Conservation (phyloP, 2,329 filamentous ascomycete genomes). For the Pseudocercospora eumusae region DNA sequence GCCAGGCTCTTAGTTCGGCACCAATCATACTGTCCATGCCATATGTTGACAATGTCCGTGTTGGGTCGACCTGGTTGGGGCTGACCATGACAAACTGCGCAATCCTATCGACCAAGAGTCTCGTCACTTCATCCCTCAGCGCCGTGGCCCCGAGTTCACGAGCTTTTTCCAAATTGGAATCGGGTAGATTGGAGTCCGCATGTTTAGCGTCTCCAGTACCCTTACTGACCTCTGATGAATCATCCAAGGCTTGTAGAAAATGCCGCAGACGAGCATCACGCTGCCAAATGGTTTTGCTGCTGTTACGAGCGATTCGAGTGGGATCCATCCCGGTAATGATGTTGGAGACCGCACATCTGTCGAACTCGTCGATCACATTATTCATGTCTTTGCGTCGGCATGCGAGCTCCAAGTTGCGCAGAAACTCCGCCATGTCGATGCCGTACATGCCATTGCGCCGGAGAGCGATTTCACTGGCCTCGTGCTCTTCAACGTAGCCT, state of each 20-base stretch:
- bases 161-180: background rate
- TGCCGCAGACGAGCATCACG: background rate
- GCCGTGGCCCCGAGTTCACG: background rate
- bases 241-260: background rate
- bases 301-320: background rate
- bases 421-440: background rate
- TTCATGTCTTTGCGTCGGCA: background rate
- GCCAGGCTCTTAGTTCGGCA: background rate
- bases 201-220: background rate
- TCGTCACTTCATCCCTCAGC: background rate
- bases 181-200: background rate
- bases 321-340: slow-evolving; percentile 1
- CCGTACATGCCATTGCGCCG: background rate
- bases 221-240: background rate
- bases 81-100: background rate
- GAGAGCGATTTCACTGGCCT: background rate
- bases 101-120: background rate
- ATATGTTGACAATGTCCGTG: background rate
- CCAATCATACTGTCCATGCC: slow-evolving; percentile 3
- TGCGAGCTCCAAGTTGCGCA: background rate
- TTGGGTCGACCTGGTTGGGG: background rate
- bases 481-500: background rate
- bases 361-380: background rate
- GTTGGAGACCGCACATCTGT: background rate
- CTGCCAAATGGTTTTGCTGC: background rate